Percentiles rank a stretch among this genome's conserved stretches.
These are phyloP conservation scores for Metschnikowia proteae DNA, from an alignment of 805 yeast species.

Conservation along the genomic window DNA sequence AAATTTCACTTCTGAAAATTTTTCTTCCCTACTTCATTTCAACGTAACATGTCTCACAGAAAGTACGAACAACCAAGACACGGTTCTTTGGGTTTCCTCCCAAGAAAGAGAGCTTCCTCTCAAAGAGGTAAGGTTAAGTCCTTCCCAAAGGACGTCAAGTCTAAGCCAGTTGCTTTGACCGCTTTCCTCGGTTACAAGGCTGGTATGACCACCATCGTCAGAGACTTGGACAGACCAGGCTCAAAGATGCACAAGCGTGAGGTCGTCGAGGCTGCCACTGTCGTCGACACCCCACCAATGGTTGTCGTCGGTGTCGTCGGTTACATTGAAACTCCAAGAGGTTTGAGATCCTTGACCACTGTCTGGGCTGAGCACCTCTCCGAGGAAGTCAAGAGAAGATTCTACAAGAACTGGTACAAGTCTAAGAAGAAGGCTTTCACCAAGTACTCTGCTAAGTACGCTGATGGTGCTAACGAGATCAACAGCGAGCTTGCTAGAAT, in stretches of 20 bases:
- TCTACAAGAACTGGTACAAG: constrained; percentile 99
- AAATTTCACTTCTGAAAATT: constrained; percentile 4
- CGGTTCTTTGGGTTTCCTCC: constrained; percentile 99
- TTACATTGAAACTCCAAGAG: constrained; percentile 99
- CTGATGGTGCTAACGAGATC: constrained; percentile 81
- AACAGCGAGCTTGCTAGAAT: constrained; percentile 98
- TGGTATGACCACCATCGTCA: constrained; percentile 99
- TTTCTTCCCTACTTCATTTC: constrained; percentile 25
- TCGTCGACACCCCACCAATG: constrained; percentile 98
- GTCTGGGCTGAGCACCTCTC: constrained; percentile 99
- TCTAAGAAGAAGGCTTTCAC: constrained; percentile 99
- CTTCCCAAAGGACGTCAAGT: constrained; percentile 97
- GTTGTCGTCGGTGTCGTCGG: constrained; percentile 99
- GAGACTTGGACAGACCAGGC: constrained; percentile 99
- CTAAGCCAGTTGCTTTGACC: constrained; percentile 97
- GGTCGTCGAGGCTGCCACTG: constrained; percentile 98
- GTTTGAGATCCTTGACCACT: constrained; percentile 98
- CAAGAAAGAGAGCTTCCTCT: constrained; percentile 99
- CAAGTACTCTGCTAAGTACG: constrained; percentile 98
- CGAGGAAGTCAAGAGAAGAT: constrained; percentile 99
- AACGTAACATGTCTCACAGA: constrained; percentile 90
- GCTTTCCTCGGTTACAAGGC: constrained; percentile 99
- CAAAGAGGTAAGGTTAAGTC: constrained; percentile 99
- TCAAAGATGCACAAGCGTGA: constrained; percentile 99
- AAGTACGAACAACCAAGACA: constrained; percentile 99